A percentile compares a stretch with the other conserved stretches of the same genome.
phyloP scores from a whole-genome alignment of 768 basidiomycete species.

The Boletus coccyginus region DNA sequence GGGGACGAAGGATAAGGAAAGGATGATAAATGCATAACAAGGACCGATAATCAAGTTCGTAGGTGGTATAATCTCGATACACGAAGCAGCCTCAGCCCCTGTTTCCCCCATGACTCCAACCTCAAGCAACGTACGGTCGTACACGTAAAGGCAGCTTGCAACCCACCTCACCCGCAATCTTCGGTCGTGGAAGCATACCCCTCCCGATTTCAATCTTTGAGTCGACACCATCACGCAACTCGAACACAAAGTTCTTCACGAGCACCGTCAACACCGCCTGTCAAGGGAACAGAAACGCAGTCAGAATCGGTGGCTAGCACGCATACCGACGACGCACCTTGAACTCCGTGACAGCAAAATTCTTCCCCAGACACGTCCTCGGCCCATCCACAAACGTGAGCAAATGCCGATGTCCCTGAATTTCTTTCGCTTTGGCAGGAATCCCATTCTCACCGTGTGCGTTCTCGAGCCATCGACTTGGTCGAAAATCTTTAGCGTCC shows the following conservation, averaged over 20 bases:
- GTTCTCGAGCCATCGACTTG: constrained; percentile 58
- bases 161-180: constrained; percentile 19
- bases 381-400: constrained; percentile 51
- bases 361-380: constrained; percentile 45
- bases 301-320: background rate
- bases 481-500: constrained; percentile 55
- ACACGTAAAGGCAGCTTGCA: constrained; percentile 23
- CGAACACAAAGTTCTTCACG: constrained; percentile 38
- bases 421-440: constrained; percentile 32
- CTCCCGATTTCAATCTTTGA: constrained; percentile 4
- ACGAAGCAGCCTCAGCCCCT: no score
- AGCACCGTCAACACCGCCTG: constrained; percentile 44
- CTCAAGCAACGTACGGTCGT: background rate
- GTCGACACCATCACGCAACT: constrained; percentile 35
- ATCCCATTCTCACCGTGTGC: constrained; percentile 14
- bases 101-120: background rate
- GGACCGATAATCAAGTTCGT: no score
- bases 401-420: constrained; percentile 49
- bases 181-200: constrained; percentile 7
- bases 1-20: no score
- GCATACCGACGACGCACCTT: constrained; percentile 21
- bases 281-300: no score
- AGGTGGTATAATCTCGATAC: no score
- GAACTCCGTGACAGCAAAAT: constrained; percentile 42
- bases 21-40: no score